Evolutionary conservation across 2,329 filamentous ascomycete species (phyloP).

Genomic region (Amylocarpus encephaloides): DNA sequence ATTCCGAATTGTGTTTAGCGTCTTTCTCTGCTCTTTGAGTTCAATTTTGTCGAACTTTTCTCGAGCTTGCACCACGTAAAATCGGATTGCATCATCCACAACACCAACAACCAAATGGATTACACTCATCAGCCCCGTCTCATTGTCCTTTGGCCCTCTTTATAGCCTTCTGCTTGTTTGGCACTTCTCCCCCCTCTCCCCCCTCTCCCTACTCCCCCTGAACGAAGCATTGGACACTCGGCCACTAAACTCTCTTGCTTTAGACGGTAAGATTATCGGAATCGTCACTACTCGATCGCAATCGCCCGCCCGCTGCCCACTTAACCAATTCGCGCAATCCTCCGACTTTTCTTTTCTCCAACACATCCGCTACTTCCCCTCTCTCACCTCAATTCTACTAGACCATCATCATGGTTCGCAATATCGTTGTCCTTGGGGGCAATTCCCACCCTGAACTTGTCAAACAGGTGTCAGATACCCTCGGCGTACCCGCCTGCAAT

Average conservation of each 20-base stretch:
- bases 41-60: not conserved
- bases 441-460: slow-evolving; percentile 87
- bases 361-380: slow-evolving; percentile 4
- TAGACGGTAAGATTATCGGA: not conserved
- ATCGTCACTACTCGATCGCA: not conserved
- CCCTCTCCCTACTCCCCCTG: too few relatives aligned
- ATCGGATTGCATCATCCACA: not conserved
- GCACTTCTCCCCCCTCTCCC: slow-evolving; percentile 1
- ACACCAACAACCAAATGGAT: slow-evolving; percentile 18
- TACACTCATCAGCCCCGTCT: slow-evolving; percentile 10
- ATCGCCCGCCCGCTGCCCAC: slow-evolving; percentile 10
- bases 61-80: not conserved
- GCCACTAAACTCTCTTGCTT: not conserved
- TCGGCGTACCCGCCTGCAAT: slow-evolving; percentile 79
- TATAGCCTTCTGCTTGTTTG: slow-evolving; percentile 6
- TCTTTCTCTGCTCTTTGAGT: not conserved
- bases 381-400: not conserved
- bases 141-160: slow-evolving; percentile 9
- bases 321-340: slow-evolving; percentile 22
- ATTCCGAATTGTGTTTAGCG: not conserved
- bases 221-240: not conserved
- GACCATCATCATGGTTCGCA: slow-evolving; percentile 67
- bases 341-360: slow-evolving; percentile 4
- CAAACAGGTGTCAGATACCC: slow-evolving; percentile 78
- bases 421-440: slow-evolving; percentile 88